Evolutionary conservation across 2,329 filamentous ascomycete species (phyloP).

Genomic region (Pestalotiopsis sp.): DNA sequence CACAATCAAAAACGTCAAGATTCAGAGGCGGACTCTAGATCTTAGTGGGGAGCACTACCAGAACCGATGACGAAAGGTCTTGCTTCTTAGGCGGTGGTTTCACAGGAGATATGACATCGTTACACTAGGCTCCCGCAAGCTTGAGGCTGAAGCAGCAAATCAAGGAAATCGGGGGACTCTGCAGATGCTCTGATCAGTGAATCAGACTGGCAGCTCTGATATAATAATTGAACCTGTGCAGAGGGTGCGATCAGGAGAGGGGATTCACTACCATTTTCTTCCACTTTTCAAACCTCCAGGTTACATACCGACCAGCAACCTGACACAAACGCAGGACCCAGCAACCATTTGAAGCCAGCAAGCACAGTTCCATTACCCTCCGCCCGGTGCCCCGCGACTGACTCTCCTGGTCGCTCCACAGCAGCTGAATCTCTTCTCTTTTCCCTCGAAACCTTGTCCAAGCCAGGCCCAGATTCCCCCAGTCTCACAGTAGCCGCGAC

Average conservation of each 20-base stretch:
- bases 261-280: neutral
- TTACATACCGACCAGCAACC: neutral
- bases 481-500: neutral
- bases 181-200: neutral
- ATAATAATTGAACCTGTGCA: neutral
- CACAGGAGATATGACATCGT: slow-evolving; percentile 1
- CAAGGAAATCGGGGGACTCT: neutral
- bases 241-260: neutral
- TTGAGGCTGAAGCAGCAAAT: slow-evolving; percentile 10
- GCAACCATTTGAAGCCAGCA: neutral
- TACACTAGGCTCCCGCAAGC: neutral
- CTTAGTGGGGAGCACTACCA: slow-evolving; percentile 5
- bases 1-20: slow-evolving; percentile 2
- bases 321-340: neutral
- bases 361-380: neutral
- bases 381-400: neutral
- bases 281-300: neutral
- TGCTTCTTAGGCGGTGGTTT: neutral
- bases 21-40: neutral
- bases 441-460: neutral
- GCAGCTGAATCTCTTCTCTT: neutral
- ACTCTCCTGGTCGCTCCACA: neutral
- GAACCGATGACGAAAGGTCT: slow-evolving; percentile 8
- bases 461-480: neutral
- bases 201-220: neutral